Evolutionary conservation across 768 basidiomycete species (phyloP).

Genomic region (Agrocybe pediades): DNA sequence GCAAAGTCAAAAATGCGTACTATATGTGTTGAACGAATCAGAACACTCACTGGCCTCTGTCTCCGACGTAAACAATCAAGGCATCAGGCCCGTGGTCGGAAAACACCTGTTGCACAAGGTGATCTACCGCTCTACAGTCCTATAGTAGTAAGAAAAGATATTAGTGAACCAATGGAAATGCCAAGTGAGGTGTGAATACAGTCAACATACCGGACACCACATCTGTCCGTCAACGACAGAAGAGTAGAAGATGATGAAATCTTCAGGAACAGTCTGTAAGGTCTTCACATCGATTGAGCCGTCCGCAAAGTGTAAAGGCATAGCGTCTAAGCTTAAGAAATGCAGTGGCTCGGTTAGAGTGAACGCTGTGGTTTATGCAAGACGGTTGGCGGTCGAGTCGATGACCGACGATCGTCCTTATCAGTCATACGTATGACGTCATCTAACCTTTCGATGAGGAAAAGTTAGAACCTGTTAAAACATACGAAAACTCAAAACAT

Average conservation of each 20-base stretch:
- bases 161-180: not conserved
- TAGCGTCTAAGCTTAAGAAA: slow-evolving; percentile 26
- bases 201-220: slow-evolving; percentile 70
- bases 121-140: slow-evolving; percentile 72
- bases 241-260: slow-evolving; percentile 71
- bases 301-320: slow-evolving; percentile 52
- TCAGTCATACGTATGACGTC: slow-evolving; percentile 14
- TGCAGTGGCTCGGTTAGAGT: too few species aligned
- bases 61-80: slow-evolving; percentile 70
- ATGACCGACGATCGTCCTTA: too few species aligned
- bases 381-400: too few species aligned
- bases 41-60: slow-evolving; percentile 54
- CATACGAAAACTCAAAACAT: too few species aligned
- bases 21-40: not conserved
- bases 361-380: too few species aligned
- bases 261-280: slow-evolving; percentile 43
- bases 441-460: slow-evolving; percentile 12
- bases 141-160: slow-evolving; percentile 10
- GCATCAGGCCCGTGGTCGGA: slow-evolving; percentile 48
- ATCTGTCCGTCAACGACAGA: slow-evolving; percentile 60
- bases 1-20: too few species aligned
- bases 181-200: not conserved
- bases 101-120: slow-evolving; percentile 54
- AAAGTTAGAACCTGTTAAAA: too few species aligned
- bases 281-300: slow-evolving; percentile 34